These are phyloP conservation scores for Mortierella sp. DNA, from an alignment of 371 early-diverging fungal genomes.

Conservation along the genomic window DNA sequence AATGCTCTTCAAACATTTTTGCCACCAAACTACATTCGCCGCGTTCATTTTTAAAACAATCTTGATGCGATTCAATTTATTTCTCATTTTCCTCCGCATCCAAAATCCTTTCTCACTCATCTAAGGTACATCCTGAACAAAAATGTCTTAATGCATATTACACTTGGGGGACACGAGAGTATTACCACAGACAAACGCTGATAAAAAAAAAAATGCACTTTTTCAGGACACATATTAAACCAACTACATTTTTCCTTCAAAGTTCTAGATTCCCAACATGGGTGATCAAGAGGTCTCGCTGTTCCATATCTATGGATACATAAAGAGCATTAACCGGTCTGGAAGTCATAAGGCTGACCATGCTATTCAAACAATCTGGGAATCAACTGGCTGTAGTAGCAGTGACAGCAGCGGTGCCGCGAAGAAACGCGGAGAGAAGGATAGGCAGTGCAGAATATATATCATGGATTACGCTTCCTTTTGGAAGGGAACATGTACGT, in stretches of 20 bases:
- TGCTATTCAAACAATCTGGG: slow-evolving; percentile 50
- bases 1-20: no score
- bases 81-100: slow-evolving; percentile 7
- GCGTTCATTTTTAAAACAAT: background rate
- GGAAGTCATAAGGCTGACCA: slow-evolving; percentile 23
- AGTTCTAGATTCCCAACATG: slow-evolving; percentile 5
- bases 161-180: no score
- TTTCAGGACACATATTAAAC: no score
- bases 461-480: slow-evolving; percentile 45
- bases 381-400: background rate
- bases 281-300: slow-evolving; percentile 28
- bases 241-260: background rate
- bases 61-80: background rate
- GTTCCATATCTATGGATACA: slow-evolving; percentile 35
- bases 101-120: background rate
- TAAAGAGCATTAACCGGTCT: background rate
- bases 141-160: no score
- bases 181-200: no score
- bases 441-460: slow-evolving; percentile 26
- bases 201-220: background rate
- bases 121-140: background rate
- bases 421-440: slow-evolving; percentile 7
- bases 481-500: slow-evolving; percentile 45
- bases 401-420: background rate
- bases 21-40: background rate